phyloP scores from a whole-genome alignment of 805 yeast genomes.

The Helenozyma baotianmanensis region DNA sequence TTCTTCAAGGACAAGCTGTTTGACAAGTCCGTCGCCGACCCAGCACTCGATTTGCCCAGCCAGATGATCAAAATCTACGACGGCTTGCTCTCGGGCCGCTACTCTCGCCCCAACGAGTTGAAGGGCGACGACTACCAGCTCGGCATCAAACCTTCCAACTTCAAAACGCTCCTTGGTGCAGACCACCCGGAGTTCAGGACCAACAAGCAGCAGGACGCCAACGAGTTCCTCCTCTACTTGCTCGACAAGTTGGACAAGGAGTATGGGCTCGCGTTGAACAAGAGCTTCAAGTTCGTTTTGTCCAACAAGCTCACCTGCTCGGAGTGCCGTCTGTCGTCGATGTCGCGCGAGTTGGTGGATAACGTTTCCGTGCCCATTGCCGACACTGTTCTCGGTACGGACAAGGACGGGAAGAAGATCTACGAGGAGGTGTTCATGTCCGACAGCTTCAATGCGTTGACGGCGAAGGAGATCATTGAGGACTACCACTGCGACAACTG shows the following conservation, averaged over 20 bases:
- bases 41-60: slow-evolving; percentile 61
- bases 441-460: slow-evolving; percentile 44
- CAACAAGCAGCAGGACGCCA: slow-evolving; percentile 91
- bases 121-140: slow-evolving; percentile 53
- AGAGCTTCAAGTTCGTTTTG: slow-evolving; percentile 57
- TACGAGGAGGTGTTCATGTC: slow-evolving; percentile 48
- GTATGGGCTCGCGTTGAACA: slow-evolving; percentile 44
- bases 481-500: slow-evolving; percentile 59
- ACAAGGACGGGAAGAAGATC: slow-evolving; percentile 41
- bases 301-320: slow-evolving; percentile 60
- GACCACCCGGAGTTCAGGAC: slow-evolving; percentile 80
- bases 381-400: slow-evolving; percentile 32
- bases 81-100: slow-evolving; percentile 72
- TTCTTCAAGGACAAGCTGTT: slow-evolving; percentile 34
- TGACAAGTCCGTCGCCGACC: slow-evolving; percentile 35
- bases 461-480: slow-evolving; percentile 53
- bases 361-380: slow-evolving; percentile 58
- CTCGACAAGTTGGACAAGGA: slow-evolving; percentile 55
- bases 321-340: slow-evolving; percentile 57
- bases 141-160: slow-evolving; percentile 73
- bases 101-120: slow-evolving; percentile 51
- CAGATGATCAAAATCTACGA: slow-evolving; percentile 78
- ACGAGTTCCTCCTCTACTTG: slow-evolving; percentile 75
- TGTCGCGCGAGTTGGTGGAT: slow-evolving; percentile 55
- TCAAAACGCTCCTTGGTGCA: slow-evolving; percentile 73